Base-by-base conservation (phyloP, 495 filamentous ascomycete genomes). In the Penicillium egyptiacum region DNA sequence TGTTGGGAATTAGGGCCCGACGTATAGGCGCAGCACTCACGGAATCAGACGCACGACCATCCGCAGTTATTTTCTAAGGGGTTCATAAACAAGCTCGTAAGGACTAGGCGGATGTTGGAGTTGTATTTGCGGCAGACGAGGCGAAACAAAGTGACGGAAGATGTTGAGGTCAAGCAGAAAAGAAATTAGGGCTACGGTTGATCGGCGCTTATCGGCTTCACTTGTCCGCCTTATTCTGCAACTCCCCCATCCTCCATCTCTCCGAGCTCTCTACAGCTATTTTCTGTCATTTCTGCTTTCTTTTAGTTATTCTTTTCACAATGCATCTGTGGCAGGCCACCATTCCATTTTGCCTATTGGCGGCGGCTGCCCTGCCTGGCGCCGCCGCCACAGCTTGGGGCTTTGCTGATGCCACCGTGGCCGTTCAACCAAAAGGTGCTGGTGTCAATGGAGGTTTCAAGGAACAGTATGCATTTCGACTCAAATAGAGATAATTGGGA, bases 371-470 rank as follows among this genome's bases (percentile, higher is more conserved):
- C 11, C 22, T 72, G 47, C 73, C 74, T n/a, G 63, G 64, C 42
- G 73, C 57, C 16, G 86, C 89, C 41, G 88, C 89, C 50, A 83
- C 89, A 33, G 84, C 85, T 28, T 96, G 92, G 92, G 82, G 84
- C 19, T 94, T 94, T 71, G 82, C 88, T 67, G 91, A 96, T 80
- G 92, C 87, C 70, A 89, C 84, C 64, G 73, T 96, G 70, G 83
- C 85, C 53, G 81, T 96, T 61, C 82, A 85, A 68, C 73, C 81
- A 47, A 96, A 92, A 77, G 85, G 82, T 49, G 76, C 82, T 20
- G 87, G 84, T 23, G 78, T 85, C 48, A 82, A 82, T 39, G 75
- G 73, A 53, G 83, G 81, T 22, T 67, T 82, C 63, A 95, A 91
- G 74, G 85, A 91, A 72, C 84, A 87, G 90, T 92, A 82, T 57